Base-by-base conservation (phyloP, 495 filamentous ascomycete species). In the Penicillium robsamsonii region DNA sequence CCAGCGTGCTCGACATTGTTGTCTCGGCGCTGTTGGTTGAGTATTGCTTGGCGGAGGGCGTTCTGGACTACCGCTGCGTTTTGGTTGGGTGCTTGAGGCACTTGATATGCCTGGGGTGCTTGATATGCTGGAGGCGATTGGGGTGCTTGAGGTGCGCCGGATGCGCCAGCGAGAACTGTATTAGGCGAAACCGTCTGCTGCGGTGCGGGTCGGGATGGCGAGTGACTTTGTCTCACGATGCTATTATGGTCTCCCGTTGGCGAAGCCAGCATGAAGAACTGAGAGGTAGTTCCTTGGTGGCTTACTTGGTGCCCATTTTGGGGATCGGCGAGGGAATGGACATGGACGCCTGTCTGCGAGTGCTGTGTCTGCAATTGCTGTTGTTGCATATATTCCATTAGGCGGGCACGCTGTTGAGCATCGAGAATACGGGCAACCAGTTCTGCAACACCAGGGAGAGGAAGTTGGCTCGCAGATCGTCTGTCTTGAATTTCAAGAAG, bases 1-100 rank as follows among this genome's bases (percentile, higher is more conserved):
- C 78, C 65, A 12, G 75, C 69, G 2, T 73, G 76, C 11, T 75
- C 62, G n/a, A 78, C 75, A 7, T 76, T 70, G 44, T 76, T 71
- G 11, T 56, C 56, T 1, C 63, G 52, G 56, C 55, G 49, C 56
- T 57, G 68, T 52, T 76, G 74, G 50, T 76, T 72, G 25, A 74
- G 65, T 6, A 75, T 65, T 17, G 66, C 76, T 47, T 76, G 75
- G 42, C 71, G 72, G 0, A 71, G 63, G 42, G 67, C 67, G 38
- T 78, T 75, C 48, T 70, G 66, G 48, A 70, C 63, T 27, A 64
- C 58, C 10, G 59, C 70, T 22, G 66, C 55, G 15, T 64, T 64
- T 17, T 38, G 35, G 7, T 38, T n/a, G 60, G 59, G 20, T 18
- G 53, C 65, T 15, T 60, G 60, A 3, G 54, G 31, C 46, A 63